phyloP scores from a whole-genome alignment of 164 flowering plant genomes.

The Tinospora cordifolia region DNA sequence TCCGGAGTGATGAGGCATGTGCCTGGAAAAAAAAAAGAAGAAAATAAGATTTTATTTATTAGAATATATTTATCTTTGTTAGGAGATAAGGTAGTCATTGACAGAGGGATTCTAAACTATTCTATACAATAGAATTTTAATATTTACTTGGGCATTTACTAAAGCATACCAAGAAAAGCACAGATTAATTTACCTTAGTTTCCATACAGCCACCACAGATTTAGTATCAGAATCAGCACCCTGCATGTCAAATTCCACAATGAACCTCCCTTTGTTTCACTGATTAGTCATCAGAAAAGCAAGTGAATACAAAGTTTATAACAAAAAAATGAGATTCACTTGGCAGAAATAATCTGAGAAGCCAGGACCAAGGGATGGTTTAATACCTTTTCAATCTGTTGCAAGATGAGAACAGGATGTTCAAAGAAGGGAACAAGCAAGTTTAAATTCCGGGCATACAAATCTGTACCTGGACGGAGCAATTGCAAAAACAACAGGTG shows the following conservation, averaged over 20 bases:
- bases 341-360: not conserved
- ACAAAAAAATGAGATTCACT: not conserved
- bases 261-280: not conserved
- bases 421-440: slow-evolving; percentile 91
- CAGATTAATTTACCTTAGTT: slow-evolving; percentile 41
- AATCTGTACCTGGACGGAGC: slow-evolving; percentile 50
- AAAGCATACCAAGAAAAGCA: not conserved
- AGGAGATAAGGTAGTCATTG: too few species aligned
- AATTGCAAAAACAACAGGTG: slow-evolving; percentile 14
- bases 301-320: not conserved
- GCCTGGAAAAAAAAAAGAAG: not conserved
- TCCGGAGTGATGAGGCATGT: not conserved
- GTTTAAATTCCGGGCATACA: slow-evolving; percentile 75
- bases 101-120: too few species aligned
- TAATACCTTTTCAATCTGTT: slow-evolving; percentile 65
- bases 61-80: too few species aligned
- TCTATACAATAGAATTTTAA: too few species aligned
- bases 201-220: slow-evolving; percentile 60
- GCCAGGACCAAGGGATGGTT: not conserved
- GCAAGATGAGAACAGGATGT: slow-evolving; percentile 52
- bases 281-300: too few species aligned
- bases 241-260: slow-evolving; percentile 26
- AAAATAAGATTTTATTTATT: not conserved
- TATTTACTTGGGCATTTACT: too few species aligned
- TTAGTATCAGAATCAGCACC: slow-evolving; percentile 26